Conservation (phyloP, 495 filamentous ascomycete genomes). For the Diplogelasinospora grovesii region DNA sequence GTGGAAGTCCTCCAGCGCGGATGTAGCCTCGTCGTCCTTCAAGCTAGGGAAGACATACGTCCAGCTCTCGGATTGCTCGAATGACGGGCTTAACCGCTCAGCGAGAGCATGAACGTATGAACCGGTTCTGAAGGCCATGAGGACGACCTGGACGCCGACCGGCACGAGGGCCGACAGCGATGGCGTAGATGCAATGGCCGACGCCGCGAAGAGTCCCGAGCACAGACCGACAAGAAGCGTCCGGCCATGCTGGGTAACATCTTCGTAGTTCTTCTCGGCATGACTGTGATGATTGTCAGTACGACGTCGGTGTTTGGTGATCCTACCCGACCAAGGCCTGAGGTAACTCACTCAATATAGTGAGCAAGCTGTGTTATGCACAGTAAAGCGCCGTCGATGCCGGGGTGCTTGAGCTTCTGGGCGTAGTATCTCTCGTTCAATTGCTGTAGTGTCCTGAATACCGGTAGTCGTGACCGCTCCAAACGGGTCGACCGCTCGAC, state of each 20-base stretch:
- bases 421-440: slow-evolving; percentile 62
- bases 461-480: slow-evolving; percentile 56
- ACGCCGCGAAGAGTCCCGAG: slow-evolving; percentile 65
- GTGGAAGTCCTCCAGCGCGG: slow-evolving; percentile 47
- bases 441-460: slow-evolving; percentile 63
- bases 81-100: slow-evolving; percentile 42
- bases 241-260: slow-evolving; percentile 33
- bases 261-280: slow-evolving; percentile 39
- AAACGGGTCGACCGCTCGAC: slow-evolving; percentile 52
- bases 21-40: slow-evolving; percentile 37
- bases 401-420: slow-evolving; percentile 50
- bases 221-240: slow-evolving; percentile 58
- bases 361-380: slow-evolving; percentile 66
- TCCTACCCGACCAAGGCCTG: neutral
- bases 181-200: slow-evolving; percentile 61
- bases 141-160: slow-evolving; percentile 61
- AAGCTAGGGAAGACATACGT: slow-evolving; percentile 46
- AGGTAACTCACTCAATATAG: slow-evolving; percentile 62
- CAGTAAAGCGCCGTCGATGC: slow-evolving; percentile 60
- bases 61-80: slow-evolving; percentile 48
- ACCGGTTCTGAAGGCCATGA: slow-evolving; percentile 68
- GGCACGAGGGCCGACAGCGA: slow-evolving; percentile 63
- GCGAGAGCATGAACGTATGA: slow-evolving; percentile 48
- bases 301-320: neutral
- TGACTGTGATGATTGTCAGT: slow-evolving; percentile 30